Base-by-base conservation (phyloP, 2,329 filamentous ascomycete genomes). In the Podosphaera fusca region DNA sequence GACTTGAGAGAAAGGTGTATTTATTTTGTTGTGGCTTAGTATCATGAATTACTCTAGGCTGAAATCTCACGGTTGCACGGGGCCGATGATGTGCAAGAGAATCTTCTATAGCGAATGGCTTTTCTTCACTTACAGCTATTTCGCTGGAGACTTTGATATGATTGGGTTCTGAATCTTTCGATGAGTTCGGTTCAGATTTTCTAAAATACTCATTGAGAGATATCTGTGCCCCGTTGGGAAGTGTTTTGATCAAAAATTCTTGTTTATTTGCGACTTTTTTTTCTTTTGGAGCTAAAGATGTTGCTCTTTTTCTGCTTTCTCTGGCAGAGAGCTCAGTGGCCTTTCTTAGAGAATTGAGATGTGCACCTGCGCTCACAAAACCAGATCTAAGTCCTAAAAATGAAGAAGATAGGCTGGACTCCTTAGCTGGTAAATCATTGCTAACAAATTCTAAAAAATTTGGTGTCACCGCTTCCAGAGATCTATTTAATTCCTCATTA, bases 401-500 rank as follows among this genome's bases (percentile, higher is more conserved):
- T 2, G 80, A 79, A 8, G 77, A 78, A n/a, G 77, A 78, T 61
- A 86, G 85, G 0, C 78, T 80, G 0, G 75, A 70, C 0, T 74
- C 69, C 56, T 74, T 71, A 51, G 79, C 75, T 79, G 84, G 84
- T 0, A 80, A 84, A 4, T 80, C 83, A 3, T 69, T 63, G 58
- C 79, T 77, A 1, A 63, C 55, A 58, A 70, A 60, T 61, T 68
- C 61, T 64, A 66, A 69, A 42, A 53, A 50, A 2, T 35, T 50
- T 42, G 59, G 57, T 1, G 55, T 4, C 14, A 46, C 40, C 42
- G 59, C 56, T 50, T 60, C 60, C 1, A 59, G 10, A 52, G 62
- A 55, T 31, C 59, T 61, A 29, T 45, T 40, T 2, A 58, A 60
- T 33, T 60, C 47, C 0, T 58, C 58, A 35, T 59, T 42, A 50